Evolutionary conservation across 2,329 filamentous ascomycete species (phyloP).

Genomic region (Metarhizium robertsii): DNA sequence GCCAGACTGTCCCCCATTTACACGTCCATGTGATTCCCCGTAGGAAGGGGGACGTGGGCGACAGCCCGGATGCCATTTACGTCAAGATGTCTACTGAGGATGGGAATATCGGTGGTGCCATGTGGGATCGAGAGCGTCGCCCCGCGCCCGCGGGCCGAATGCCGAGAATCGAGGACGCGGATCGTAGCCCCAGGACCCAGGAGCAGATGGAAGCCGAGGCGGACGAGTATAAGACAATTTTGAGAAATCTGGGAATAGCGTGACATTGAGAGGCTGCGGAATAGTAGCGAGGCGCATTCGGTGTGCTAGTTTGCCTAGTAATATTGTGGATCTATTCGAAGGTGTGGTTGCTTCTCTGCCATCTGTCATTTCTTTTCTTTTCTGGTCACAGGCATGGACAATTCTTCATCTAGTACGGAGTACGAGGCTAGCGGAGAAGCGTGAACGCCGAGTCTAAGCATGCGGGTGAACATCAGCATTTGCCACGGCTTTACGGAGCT

Average conservation of each 20-base stretch:
- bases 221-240: slow-evolving; percentile 46
- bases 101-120: slow-evolving; percentile 67
- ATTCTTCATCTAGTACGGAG: no score
- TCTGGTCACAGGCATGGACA: no score
- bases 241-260: slow-evolving; percentile 32
- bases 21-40: slow-evolving; percentile 89
- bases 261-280: slow-evolving; percentile 1
- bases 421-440: no score
- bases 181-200: slow-evolving; percentile 54
- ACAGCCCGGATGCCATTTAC: slow-evolving; percentile 62
- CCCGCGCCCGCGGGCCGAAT: slow-evolving; percentile 49
- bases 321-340: no score
- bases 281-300: background rate
- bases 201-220: slow-evolving; percentile 79
- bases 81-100: slow-evolving; percentile 73
- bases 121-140: slow-evolving; percentile 43
- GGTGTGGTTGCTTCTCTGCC: no score
- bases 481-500: no score
- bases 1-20: slow-evolving; percentile 88
- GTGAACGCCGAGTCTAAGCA: no score
- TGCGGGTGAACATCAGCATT: background rate
- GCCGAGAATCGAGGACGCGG: slow-evolving; percentile 61
- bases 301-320: background rate
- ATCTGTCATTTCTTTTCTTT: no score
- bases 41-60: slow-evolving; percentile 41